Evolutionary conservation across 257 asterid genomes (phyloP).

Genomic region (Anisodus tanguticus): DNA sequence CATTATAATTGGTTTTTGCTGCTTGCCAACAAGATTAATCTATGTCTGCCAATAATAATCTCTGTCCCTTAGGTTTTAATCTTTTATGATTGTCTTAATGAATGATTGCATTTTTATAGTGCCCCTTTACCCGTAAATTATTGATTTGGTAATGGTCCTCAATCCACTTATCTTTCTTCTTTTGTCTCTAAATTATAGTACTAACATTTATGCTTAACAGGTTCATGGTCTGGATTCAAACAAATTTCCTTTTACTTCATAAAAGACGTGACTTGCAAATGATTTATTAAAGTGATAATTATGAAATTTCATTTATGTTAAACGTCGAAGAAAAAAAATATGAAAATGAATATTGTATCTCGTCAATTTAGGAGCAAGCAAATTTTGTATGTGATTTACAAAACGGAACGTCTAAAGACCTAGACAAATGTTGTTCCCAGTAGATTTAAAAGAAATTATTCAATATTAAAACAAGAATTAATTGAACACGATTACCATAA

Average conservation of each 20-base stretch:
- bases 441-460: background rate
- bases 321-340: rapidly evolving
- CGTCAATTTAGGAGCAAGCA: background rate
- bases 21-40: conserved; percentile 3
- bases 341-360: background rate
- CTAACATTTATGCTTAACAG: background rate
- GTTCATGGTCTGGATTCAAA: background rate
- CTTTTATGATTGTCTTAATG: conserved; percentile 5
- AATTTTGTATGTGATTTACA: background rate
- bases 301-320: background rate
- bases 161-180: background rate
- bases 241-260: no score
- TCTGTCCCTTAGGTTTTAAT: conserved; percentile 9
- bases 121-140: background rate
- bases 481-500: background rate
- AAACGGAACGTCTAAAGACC: background rate
- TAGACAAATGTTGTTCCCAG: background rate
- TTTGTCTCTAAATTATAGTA: background rate
- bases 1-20: background rate
- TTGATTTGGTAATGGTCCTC: background rate
- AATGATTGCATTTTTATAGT: background rate
- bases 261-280: no score
- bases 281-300: background rate
- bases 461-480: no score
- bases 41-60: background rate